Conservation (phyloP, 495 filamentous ascomycete species). For the Penicillium dipodomyicola region DNA sequence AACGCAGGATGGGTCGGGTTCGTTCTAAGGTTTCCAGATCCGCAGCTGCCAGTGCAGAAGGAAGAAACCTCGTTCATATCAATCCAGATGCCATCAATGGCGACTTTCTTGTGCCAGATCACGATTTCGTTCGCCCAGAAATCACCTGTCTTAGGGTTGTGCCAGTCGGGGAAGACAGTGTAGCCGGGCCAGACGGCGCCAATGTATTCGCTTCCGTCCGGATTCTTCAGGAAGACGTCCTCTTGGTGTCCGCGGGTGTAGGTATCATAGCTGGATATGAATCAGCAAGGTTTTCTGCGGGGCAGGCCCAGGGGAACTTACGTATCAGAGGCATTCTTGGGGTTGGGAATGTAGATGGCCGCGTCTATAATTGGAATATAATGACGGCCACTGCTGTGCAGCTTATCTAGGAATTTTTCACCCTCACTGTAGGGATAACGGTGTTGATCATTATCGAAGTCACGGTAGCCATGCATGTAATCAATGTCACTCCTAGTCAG, state of each 20-base stretch:
- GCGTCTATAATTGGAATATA: constrained; percentile 85
- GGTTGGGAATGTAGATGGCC: constrained; percentile 75
- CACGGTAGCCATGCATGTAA: constrained; percentile 56
- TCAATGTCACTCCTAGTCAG: constrained; percentile 53
- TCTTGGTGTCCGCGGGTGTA: constrained; percentile 65
- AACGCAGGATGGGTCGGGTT: constrained; percentile 73
- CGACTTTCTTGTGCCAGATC: constrained; percentile 56
- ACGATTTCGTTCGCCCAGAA: constrained; percentile 75
- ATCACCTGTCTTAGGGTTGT: constrained; percentile 51
- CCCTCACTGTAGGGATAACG: constrained; percentile 50
- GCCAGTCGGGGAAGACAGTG: constrained; percentile 66
- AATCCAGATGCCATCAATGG: constrained; percentile 61
- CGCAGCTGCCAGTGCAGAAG: constrained; percentile 80
- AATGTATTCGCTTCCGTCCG: constrained; percentile 60
- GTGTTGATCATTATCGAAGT: constrained; percentile 57
- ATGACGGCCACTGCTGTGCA: constrained; percentile 68
- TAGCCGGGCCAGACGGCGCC: constrained; percentile 65
- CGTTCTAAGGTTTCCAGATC: constrained; percentile 62
- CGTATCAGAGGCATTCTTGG: constrained; percentile 65
- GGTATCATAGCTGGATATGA: constrained; percentile 51
- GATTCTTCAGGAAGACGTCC: constrained; percentile 62
- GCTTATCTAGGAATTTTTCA: constrained; percentile 57
- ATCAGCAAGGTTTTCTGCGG: neutral
- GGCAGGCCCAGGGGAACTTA: constrained; percentile 28
- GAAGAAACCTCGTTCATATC: constrained; percentile 69